phyloP scores from a whole-genome alignment of 305 asterid genomes.

The Stenogyne calaminthoides region DNA sequence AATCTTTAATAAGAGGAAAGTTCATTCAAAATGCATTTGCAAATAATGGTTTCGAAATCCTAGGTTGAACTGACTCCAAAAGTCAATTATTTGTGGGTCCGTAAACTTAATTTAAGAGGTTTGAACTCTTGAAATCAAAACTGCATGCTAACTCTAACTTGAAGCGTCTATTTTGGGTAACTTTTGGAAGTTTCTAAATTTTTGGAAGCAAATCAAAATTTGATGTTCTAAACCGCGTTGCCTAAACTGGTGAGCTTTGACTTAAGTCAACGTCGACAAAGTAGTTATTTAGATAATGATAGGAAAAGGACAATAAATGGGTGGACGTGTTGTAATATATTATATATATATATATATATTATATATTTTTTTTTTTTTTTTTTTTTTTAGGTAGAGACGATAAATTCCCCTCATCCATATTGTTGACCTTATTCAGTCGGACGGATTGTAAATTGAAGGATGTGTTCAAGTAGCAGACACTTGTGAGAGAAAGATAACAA shows the following conservation, averaged over 20 bases:
- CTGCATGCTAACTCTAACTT: neutral
- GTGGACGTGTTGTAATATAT: no score
- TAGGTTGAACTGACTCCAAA: neutral
- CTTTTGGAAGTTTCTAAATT: neutral
- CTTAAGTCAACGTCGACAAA: slow-evolving; percentile 32
- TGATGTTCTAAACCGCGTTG: neutral
- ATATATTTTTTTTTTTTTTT: no score
- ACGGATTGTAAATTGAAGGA: no score
- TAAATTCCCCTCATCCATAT: no score
- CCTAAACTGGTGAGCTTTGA: neutral
- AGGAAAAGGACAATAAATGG: neutral
- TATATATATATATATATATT: no score
- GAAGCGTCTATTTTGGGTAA: neutral
- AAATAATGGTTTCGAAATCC: neutral
- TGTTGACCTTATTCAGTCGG: no score
- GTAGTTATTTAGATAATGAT: neutral
- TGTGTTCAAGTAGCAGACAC: no score
- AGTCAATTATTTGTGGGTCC: neutral
- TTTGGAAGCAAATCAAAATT: neutral
- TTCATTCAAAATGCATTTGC: no score
- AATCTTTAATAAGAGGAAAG: no score
- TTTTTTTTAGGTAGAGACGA: no score
- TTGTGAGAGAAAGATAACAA: no score
- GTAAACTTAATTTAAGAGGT: neutral
- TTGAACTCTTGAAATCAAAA: neutral